Conservation (phyloP, 163 green algal species). For the Prototheca cutis region DNA sequence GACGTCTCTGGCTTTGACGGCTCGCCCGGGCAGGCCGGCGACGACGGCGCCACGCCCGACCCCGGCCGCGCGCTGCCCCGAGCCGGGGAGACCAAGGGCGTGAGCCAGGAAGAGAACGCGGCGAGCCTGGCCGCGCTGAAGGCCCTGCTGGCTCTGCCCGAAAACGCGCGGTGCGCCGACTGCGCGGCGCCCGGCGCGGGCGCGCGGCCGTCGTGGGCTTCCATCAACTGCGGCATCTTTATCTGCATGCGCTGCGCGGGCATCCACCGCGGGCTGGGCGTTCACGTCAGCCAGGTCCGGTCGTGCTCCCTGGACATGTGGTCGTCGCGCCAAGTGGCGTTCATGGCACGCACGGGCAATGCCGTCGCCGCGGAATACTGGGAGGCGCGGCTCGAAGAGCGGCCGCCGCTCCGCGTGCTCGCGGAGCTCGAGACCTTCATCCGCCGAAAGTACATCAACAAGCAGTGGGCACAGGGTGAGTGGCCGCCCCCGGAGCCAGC, state of each 20-base stretch:
- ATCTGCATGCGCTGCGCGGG: constrained; percentile 67
- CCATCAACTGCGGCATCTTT: constrained; percentile 62
- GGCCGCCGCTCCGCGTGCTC: constrained; percentile 5
- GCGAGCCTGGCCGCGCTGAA: constrained; percentile 42
- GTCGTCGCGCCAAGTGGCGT: constrained; percentile 63
- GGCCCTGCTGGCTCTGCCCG: constrained; percentile 28
- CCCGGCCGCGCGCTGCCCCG: no score
- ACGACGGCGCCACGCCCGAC: no score
- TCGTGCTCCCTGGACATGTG: constrained; percentile 69
- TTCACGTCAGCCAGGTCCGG: constrained; percentile 64
- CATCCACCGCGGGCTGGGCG: constrained; percentile 58
- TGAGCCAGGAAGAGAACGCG: constrained; percentile 65
- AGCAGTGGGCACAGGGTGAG: constrained; percentile 20
- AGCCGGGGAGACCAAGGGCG: constrained; percentile 7
- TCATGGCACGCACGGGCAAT: constrained; percentile 64
- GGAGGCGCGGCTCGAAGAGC: constrained; percentile 40
- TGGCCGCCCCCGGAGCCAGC: constrained; percentile 19
- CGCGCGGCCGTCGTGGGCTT: constrained; percentile 44
- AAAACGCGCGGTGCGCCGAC: constrained; percentile 45
- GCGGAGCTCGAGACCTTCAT: constrained; percentile 61
- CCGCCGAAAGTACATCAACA: constrained; percentile 51
- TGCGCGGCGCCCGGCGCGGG: constrained; percentile 18
- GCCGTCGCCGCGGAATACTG: constrained; percentile 49
- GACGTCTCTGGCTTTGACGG: no score
- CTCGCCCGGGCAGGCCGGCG: no score